Base-by-base conservation (phyloP, 345 rosid species). In the Aurinia saxatilis region DNA sequence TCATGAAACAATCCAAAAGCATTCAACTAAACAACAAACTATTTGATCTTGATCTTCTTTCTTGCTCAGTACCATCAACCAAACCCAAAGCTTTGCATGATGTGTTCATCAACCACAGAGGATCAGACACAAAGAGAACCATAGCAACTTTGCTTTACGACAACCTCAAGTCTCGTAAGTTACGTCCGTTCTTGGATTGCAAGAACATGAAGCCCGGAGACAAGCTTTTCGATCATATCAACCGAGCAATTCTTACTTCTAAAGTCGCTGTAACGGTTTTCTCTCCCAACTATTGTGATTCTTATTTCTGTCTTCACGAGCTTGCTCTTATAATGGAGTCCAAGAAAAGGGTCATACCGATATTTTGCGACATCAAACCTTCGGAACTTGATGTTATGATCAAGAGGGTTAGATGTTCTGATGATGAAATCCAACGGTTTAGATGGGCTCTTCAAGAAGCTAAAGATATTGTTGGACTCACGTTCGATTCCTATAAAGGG, bases 201-300 rank as follows among this genome's bases (percentile, higher is more conserved):
- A 87, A 83, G 79, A 87, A 74, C 30, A 84, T 84, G 91, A 87
- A 82, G 44, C 95, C 91, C 0, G 95, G 95, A 0, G 91, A 88
- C 45, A 83, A 83, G 60, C 61, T 88, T 46, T 83, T 80, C 1
- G 91, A 88, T 47, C 68, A 80, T 55, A 88, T 85, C 42, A 71
- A 85, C 33, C n/a, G 41, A 1, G 87, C 82, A 4, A 80, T 85
- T 7, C 63, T 55, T 11, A 52, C 60, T 47, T 87, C 89, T 12
- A 83, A 78, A 57, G 68, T 87, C 12, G 87, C 81, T 0, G 78
- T 87, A 0, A 36, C 95, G 0, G 84, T 87, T 7, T 81, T 87
- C 31, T 87, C 91, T 8, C 95, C 89, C 5, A 72, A 66, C 19
- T 87, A 83, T 8, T 77, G 89, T 12, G 68, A 83, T 10, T 87